Percentiles rank a stretch among this genome's conserved stretches.
phyloP scores from a whole-genome alignment of 805 yeast genomes.

The Kazachstania bromeliacearum region DNA sequence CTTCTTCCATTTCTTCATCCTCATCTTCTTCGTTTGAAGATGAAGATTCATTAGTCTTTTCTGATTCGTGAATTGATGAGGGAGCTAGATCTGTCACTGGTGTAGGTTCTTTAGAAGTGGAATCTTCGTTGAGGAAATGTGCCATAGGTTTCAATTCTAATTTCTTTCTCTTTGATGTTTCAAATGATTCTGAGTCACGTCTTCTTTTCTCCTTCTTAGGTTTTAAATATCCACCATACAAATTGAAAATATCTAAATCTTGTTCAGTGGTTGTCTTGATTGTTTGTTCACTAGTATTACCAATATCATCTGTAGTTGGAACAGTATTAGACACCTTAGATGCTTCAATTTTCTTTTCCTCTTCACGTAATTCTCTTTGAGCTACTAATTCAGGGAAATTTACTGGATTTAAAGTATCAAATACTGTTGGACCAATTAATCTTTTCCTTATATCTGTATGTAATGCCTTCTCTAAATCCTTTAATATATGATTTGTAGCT shows the following conservation, averaged over 20 bases:
- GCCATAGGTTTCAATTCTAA: constrained; percentile 21
- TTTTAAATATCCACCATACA: constrained; percentile 21
- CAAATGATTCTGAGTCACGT: constrained; percentile 8
- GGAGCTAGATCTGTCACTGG: constrained; percentile 6
- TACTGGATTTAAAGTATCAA: constrained; percentile 50
- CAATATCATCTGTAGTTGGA: not conserved
- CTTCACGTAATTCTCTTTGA: constrained; percentile 27
- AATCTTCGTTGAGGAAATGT: constrained; percentile 25
- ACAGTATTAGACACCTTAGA: not conserved
- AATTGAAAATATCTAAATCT: constrained; percentile 30
- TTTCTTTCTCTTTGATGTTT: constrained; percentile 11
- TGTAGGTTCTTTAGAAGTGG: constrained; percentile 16
- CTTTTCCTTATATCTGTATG: constrained; percentile 67
- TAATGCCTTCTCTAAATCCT: constrained; percentile 55
- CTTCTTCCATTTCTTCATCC: not conserved
- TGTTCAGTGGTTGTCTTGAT: constrained; percentile 20
- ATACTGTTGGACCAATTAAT: constrained; percentile 57
- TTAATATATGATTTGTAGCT: constrained; percentile 47
- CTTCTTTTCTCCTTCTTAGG: constrained; percentile 8
- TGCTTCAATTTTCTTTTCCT: constrained; percentile 13
- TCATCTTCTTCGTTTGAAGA: constrained; percentile 6
- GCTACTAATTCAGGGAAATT: constrained; percentile 42
- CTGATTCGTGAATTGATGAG: constrained; percentile 7
- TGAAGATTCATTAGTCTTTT: constrained; percentile 9
- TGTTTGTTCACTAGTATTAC: constrained; percentile 3